These are phyloP conservation scores for Claviceps sorghi DNA, from an alignment of 2,329 filamentous ascomycete genomes.

Conservation along the genomic window DNA sequence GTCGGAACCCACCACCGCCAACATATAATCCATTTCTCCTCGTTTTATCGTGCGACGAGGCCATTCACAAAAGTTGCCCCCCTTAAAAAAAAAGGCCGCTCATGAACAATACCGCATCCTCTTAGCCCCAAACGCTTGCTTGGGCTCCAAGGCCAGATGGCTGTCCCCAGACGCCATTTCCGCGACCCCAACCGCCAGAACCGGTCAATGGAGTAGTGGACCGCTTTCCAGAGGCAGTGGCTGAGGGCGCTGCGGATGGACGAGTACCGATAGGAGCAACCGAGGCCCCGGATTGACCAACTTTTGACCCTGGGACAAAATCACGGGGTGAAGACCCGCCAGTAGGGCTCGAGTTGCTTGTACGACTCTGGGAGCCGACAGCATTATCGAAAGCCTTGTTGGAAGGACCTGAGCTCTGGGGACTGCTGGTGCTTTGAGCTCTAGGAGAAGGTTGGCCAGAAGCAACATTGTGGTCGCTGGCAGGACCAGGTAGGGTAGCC, in stretches of 20 bases:
- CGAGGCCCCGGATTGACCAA: conserved; percentile 41
- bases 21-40: background rate
- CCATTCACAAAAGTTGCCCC: background rate
- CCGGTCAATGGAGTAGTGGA: conserved; percentile 85
- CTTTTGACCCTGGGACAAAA: conserved; percentile 37
- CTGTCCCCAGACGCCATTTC: conserved; percentile 72
- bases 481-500: conserved; percentile 25
- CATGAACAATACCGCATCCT: background rate
- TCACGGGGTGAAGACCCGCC: conserved; percentile 64
- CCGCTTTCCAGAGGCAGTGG: conserved; percentile 47
- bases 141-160: conserved; percentile 72
- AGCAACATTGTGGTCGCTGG: conserved; percentile 22
- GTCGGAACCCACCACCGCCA: background rate
- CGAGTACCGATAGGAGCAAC: conserved; percentile 92
- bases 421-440: conserved; percentile 74
- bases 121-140: conserved; percentile 84
- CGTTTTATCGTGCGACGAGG: background rate
- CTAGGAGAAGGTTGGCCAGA: conserved; percentile 43
- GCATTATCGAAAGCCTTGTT: conserved; percentile 49
- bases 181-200: conserved; percentile 69
- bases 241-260: conserved; percentile 46
- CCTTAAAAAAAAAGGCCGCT: background rate
- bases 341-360: conserved; percentile 69
- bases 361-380: conserved; percentile 49
- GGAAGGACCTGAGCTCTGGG: conserved; percentile 43